A percentile compares a stretch with the other conserved stretches of the same genome.
Conservation (phyloP, 2,329 filamentous ascomycete species). For the Penicillium sp. region DNA sequence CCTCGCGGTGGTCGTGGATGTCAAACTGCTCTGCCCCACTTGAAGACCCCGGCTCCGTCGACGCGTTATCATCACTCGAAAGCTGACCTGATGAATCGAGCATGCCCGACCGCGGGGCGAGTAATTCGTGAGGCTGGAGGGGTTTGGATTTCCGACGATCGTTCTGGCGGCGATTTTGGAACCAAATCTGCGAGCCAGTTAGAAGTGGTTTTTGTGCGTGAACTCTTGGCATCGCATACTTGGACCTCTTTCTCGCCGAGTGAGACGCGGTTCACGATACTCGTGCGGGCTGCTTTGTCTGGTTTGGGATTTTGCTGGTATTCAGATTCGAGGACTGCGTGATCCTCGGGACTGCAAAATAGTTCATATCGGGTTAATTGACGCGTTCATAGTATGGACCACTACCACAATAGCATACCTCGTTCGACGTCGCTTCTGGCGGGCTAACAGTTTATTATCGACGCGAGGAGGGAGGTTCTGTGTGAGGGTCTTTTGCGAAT, state of each 20-base stretch:
- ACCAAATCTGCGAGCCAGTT: constrained; percentile 73
- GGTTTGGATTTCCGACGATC: constrained; percentile 85
- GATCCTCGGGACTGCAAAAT: constrained; percentile 71
- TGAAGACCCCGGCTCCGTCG: constrained; percentile 28
- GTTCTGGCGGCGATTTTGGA: constrained; percentile 92
- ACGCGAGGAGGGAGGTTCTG: constrained; percentile 56
- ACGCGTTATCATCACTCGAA: constrained; percentile 29
- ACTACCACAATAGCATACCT: constrained; percentile 46
- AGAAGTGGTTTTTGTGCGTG: constrained; percentile 27
- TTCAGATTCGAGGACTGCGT: constrained; percentile 80
- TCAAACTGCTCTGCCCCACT: constrained; percentile 31
- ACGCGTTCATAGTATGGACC: constrained; percentile 16
- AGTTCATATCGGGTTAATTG: constrained; percentile 13
- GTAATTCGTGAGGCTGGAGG: constrained; percentile 72
- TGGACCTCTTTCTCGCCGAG: constrained; percentile 95
- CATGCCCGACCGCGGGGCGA: constrained; percentile 34
- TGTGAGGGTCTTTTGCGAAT: constrained; percentile 56
- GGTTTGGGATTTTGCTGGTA: constrained; percentile 85
- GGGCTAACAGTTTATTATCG: constrained; percentile 58
- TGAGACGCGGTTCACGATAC: constrained; percentile 79
- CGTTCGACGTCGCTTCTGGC: constrained; percentile 61
- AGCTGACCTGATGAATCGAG: constrained; percentile 28
- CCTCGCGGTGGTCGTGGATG: constrained; percentile 18
- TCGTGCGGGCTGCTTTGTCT: constrained; percentile 80
- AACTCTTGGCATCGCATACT: constrained; percentile 54